phyloP scores from a whole-genome alignment of 305 asterid genomes.

The Fraxinus velutina region DNA sequence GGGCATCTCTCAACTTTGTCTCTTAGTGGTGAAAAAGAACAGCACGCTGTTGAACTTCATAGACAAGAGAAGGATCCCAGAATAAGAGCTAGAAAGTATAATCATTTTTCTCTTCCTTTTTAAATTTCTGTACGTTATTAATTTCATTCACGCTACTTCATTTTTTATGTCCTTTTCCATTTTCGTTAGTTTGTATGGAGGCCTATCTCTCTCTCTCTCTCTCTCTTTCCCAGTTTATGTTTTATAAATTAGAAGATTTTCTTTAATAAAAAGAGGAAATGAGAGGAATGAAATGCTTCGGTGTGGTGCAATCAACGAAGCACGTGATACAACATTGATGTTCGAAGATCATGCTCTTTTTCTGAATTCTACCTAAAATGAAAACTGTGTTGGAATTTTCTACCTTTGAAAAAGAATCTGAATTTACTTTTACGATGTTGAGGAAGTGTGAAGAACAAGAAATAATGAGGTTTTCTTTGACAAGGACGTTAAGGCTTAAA shows the following conservation, averaged over 20 bases:
- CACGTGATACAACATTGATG: not conserved
- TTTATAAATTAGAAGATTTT: conserved; percentile 1
- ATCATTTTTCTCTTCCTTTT: not conserved
- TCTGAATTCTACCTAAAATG: not conserved
- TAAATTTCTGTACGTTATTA: not conserved
- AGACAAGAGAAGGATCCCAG: conserved; percentile 53
- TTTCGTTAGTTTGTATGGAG: conserved; percentile 1
- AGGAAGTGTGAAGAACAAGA: not conserved
- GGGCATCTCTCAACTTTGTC: conserved; percentile 32
- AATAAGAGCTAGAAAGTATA: conserved; percentile 65
- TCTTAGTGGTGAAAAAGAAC: conserved; percentile 30
- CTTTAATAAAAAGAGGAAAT: conserved; percentile 17
- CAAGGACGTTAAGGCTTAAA: not conserved
- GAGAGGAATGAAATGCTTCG: conserved; percentile 1
- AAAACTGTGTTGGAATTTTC: not conserved
- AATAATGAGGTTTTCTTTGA: not conserved
- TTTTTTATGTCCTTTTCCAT: conserved; percentile 23
- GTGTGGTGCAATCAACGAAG: not conserved
- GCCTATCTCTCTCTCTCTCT: not conserved
- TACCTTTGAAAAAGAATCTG: not conserved
- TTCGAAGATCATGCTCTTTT: not conserved
- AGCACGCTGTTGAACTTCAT: not conserved
- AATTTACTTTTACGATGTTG: not conserved
- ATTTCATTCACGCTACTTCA: conserved; percentile 27
- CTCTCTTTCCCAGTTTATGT: not conserved